Conservation (phyloP, 768 basidiomycete species). For the Hericium coralloides region DNA sequence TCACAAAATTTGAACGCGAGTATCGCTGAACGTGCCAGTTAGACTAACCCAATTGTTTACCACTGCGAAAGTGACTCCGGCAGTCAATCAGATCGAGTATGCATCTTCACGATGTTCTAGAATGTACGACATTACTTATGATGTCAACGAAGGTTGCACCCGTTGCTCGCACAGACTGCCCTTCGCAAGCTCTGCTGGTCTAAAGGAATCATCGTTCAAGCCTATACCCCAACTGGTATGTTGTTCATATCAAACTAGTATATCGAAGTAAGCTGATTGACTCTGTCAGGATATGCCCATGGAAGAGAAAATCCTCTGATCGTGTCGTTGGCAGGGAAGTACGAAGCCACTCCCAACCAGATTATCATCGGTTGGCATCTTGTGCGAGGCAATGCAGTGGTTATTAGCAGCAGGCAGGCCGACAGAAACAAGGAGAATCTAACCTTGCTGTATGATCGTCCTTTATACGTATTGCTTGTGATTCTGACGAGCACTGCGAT, state of each 20-base stretch:
- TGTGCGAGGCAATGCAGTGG: neutral
- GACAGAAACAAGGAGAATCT: neutral
- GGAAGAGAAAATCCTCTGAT: neutral
- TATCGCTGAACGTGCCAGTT: no score
- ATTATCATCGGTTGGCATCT: neutral
- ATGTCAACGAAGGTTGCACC: constrained; percentile 32
- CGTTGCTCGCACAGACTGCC: constrained; percentile 67
- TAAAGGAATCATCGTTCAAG: constrained; percentile 64
- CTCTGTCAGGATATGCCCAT: neutral
- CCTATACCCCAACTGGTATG: constrained; percentile 76
- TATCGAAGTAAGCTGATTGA: neutral
- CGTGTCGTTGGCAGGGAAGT: neutral
- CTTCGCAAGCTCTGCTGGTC: constrained; percentile 52
- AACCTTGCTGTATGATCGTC: neutral
- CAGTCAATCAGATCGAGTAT: constrained; percentile 49
- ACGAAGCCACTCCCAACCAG: neutral
- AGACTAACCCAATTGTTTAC: constrained; percentile 39
- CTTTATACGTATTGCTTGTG: neutral
- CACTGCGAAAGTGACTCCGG: constrained; percentile 57
- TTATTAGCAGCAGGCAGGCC: neutral
- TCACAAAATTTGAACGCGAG: neutral
- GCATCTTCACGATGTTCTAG: neutral
- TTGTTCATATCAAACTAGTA: neutral
- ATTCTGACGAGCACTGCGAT: neutral
- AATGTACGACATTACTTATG: neutral